phyloP scores from a whole-genome alignment of 305 asterid genomes.

The Stenogyne calaminthoides region DNA sequence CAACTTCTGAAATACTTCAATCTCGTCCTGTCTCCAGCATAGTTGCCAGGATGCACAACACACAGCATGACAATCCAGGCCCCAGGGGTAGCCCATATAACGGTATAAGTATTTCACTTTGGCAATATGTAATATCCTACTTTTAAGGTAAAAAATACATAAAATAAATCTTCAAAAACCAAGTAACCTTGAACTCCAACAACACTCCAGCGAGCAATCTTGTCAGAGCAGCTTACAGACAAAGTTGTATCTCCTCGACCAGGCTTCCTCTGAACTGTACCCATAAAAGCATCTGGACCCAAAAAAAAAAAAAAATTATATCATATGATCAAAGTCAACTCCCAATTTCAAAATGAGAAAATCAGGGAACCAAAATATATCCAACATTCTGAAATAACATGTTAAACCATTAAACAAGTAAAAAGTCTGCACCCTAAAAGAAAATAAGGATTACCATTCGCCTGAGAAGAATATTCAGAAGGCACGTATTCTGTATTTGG shows the following conservation, averaged over 20 bases:
- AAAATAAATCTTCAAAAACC: constrained; percentile 12
- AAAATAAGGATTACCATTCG: constrained; percentile 43
- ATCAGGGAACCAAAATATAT: not conserved
- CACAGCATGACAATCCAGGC: not conserved
- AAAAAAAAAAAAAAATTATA: not conserved
- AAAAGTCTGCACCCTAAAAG: not conserved
- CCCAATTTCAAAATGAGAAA: not conserved
- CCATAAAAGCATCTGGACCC: constrained; percentile 38
- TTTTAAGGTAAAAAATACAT: constrained; percentile 1
- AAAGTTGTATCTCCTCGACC: constrained; percentile 95
- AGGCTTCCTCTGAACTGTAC: constrained; percentile 91
- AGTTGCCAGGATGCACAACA: constrained; percentile 1
- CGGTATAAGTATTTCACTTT: constrained; percentile 10
- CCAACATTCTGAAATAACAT: constrained; percentile 11
- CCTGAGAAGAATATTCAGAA: constrained; percentile 31
- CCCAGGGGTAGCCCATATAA: not conserved
- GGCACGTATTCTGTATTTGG: constrained; percentile 24
- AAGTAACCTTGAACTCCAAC: constrained; percentile 91
- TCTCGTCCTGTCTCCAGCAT: constrained; percentile 10
- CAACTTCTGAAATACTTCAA: not conserved
- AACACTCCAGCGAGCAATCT: constrained; percentile 95
- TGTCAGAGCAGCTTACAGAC: constrained; percentile 97
- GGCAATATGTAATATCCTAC: not conserved
- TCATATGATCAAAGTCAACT: constrained; percentile 16
- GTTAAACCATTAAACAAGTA: not conserved